Evolutionary conservation across 768 basidiomycete species (phyloP), one percentile per base, ranked within the genome.

Genomic region (Hericium rajendrae): DNA sequence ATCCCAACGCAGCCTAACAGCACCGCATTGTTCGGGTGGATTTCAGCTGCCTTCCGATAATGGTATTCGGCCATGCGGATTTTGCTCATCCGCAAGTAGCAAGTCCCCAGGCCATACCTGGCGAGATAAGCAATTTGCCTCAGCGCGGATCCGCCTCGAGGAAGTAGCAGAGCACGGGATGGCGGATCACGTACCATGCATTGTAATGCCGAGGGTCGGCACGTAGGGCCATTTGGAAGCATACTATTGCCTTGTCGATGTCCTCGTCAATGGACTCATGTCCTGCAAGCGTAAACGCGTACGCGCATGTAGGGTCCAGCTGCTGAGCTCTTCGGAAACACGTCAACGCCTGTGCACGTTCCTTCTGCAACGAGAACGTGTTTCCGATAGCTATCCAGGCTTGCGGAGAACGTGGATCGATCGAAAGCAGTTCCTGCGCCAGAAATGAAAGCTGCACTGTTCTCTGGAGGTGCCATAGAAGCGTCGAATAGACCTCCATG

Each of bases 101-200:
- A 97, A 38, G 91, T 91, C 60, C 97, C 97, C 64, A 99, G 77
- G n/a, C 97, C 97, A 71, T 98, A 99, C 95, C 95, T 97, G 66
- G 61, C 60, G 48, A 53, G 57, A 63, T 59, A 59, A 63, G 60
- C 60, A 57, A 57, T 56, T 26, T 46, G 43, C 43, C 43, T 46
- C 43, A 46, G n/a, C 13, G n/a, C 43, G 20, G 43, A 46, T 46
- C 43, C 24, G 49, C 49, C 22, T 37, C 28, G 49, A 51, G 16
- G 28, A 22, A 46, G 43, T 22, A 13, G 16, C 16, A 46, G 11
- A 22, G 20, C 51, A 53, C 26, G 41, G 37, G 40, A n/a, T 55
- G 49, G n/a, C 26, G 20, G 46, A 48, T 32, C 55, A 78, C 90
- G 70, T 71, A 97, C 97, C 97, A 98, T 55, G 97, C 97, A 73